Evolutionary conservation across 2,329 filamentous ascomycete genomes (phyloP).

Genomic region (Colletotrichum tanaceti): DNA sequence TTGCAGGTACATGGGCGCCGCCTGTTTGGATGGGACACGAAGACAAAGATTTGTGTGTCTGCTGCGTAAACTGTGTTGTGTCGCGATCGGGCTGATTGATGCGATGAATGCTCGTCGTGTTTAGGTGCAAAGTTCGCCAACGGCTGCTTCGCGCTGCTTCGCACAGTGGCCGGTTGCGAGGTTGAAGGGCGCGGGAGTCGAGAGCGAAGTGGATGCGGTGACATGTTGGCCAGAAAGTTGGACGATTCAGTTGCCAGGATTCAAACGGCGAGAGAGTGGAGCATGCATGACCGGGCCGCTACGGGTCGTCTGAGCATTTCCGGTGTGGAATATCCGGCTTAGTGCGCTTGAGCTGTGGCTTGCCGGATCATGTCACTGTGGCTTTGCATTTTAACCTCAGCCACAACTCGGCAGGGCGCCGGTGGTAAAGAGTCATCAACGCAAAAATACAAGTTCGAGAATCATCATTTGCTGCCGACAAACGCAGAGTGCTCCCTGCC

Average conservation of each 20-base stretch:
- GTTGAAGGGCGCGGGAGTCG: constrained; percentile 26
- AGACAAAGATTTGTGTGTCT: constrained; percentile 35
- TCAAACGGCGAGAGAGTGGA: not conserved
- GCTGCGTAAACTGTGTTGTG: constrained; percentile 18
- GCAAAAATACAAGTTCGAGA: too few species aligned
- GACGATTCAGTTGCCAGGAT: constrained; percentile 17
- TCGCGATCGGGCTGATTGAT: constrained; percentile 22
- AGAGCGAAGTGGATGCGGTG: constrained; percentile 29
- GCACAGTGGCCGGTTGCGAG: constrained; percentile 11
- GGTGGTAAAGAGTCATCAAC: too few species aligned
- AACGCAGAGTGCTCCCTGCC: not conserved
- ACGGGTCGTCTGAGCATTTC: constrained; percentile 16
- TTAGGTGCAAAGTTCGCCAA: not conserved
- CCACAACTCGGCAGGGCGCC: too few species aligned
- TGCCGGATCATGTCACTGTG: too few species aligned
- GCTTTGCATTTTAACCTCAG: too few species aligned
- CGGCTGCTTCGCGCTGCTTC: not conserved
- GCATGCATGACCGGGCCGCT: not conserved
- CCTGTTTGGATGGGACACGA: not conserved
- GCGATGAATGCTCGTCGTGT: not conserved
- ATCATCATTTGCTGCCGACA: too few species aligned
- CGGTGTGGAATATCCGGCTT: constrained; percentile 20
- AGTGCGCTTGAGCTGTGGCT: constrained; percentile 2
- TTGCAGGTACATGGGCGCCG: constrained; percentile 1
- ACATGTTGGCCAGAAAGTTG: constrained; percentile 35